These are phyloP conservation scores for Calonectria pauciramosa DNA, from an alignment of 2,329 filamentous ascomycete genomes.

Conservation along the genomic window DNA sequence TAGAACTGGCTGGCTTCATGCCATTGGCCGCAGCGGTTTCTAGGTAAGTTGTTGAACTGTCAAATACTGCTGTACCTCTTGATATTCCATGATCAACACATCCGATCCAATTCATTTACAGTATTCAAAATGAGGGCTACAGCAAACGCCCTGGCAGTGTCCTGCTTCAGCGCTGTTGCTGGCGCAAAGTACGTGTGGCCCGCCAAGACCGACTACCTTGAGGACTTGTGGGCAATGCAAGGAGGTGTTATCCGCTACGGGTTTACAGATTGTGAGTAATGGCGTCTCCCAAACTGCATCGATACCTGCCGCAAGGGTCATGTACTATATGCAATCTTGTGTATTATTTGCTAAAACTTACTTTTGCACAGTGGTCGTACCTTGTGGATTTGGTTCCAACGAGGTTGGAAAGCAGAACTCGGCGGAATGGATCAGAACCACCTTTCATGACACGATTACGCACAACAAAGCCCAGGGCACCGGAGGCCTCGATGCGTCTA, in stretches of 20 bases:
- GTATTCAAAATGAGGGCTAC: not conserved
- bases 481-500: constrained; percentile 50
- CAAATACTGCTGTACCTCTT: not conserved
- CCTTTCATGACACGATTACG: constrained; percentile 49
- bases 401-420: constrained; percentile 21
- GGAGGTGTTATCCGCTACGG: constrained; percentile 11
- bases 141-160: not conserved
- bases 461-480: constrained; percentile 42
- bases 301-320: not conserved
- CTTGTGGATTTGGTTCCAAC: constrained; percentile 19
- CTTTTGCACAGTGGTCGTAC: not conserved
- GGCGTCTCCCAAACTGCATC: not conserved
- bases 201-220: constrained; percentile 4
- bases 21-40: not conserved
- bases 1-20: not conserved
- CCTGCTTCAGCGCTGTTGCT: not conserved
- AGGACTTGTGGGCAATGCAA: constrained; percentile 15
- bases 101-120: not conserved
- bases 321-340: not conserved
- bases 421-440: constrained; percentile 50
- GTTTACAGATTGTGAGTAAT: constrained; percentile 12
- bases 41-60: not conserved
- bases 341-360: not conserved
- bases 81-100: not conserved
- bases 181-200: constrained; percentile 19